phyloP scores from a whole-genome alignment of 331 rosid genomes.

The Quercus phellos region DNA sequence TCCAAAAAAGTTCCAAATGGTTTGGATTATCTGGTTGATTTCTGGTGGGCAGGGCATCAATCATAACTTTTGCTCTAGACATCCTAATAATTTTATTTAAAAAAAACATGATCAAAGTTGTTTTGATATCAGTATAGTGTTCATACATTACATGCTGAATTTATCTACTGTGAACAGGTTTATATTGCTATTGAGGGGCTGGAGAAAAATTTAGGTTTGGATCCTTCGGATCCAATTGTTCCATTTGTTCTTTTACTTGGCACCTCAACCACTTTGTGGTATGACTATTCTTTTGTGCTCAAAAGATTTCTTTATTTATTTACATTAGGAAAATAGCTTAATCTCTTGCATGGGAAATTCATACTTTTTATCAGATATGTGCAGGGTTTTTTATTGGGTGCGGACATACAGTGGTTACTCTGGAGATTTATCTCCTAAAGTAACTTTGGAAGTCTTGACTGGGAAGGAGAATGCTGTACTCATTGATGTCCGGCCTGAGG shows the following conservation, averaged over 20 bases:
- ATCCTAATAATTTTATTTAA: not conserved
- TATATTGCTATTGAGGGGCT: constrained; percentile 53
- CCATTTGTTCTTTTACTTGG: constrained; percentile 65
- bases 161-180: constrained; percentile 43
- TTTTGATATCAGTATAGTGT: not conserved
- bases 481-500: constrained; percentile 85
- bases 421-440: constrained; percentile 80
- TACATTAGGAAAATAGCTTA: constrained; percentile 10
- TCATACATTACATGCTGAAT: constrained; percentile 10
- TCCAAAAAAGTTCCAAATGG: too few relatives aligned
- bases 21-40: not conserved
- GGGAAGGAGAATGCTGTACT: constrained; percentile 65
- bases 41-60: not conserved
- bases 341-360: constrained; percentile 33
- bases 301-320: constrained; percentile 20
- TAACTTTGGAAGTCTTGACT: constrained; percentile 63
- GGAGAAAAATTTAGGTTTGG: constrained; percentile 79
- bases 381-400: constrained; percentile 83
- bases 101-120: not conserved
- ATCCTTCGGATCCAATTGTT: constrained; percentile 84
- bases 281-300: constrained; percentile 37
- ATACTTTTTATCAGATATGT: constrained; percentile 68
- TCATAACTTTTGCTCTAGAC: not conserved
- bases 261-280: constrained; percentile 82
- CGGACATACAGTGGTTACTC: constrained; percentile 78